These are phyloP conservation scores for Aspergillus heteromorphus DNA, from an alignment of 495 filamentous ascomycete species.

Conservation along the genomic window DNA sequence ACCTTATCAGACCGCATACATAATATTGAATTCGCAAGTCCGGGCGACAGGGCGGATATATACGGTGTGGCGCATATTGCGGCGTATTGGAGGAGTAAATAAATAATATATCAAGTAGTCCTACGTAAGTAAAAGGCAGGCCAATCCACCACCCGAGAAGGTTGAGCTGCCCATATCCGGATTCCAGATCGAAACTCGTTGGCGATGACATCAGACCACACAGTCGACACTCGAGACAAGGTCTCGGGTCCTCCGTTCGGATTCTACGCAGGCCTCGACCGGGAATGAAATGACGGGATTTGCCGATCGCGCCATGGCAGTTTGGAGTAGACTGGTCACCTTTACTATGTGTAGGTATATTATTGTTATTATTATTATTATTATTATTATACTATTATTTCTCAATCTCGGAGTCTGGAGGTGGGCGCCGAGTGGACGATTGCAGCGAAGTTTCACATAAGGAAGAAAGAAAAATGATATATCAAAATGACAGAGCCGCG, in stretches of 20 bases:
- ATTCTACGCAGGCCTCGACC: background rate
- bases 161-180: background rate
- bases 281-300: background rate
- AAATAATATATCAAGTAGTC: no score
- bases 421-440: background rate
- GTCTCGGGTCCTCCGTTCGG: background rate
- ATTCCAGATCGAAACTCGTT: background rate
- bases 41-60: no score
- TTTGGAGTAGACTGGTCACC: background rate
- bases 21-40: no score
- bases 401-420: background rate
- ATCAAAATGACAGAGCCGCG: background rate
- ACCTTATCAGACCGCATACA: no score
- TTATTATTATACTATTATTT: no score
- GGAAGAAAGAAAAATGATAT: background rate
- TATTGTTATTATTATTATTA: no score
- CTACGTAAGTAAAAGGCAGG: no score
- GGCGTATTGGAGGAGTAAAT: no score
- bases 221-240: background rate
- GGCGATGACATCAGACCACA: background rate
- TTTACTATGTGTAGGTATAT: no score
- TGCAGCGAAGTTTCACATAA: slow-evolving; percentile 2
- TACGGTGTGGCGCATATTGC: no score
- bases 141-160: no score
- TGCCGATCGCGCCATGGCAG: background rate